A percentile compares a stretch with the other conserved stretches of the same genome.
Conservation (phyloP, 2,329 filamentous ascomycete genomes). For the Decorospora gaudefroyi region DNA sequence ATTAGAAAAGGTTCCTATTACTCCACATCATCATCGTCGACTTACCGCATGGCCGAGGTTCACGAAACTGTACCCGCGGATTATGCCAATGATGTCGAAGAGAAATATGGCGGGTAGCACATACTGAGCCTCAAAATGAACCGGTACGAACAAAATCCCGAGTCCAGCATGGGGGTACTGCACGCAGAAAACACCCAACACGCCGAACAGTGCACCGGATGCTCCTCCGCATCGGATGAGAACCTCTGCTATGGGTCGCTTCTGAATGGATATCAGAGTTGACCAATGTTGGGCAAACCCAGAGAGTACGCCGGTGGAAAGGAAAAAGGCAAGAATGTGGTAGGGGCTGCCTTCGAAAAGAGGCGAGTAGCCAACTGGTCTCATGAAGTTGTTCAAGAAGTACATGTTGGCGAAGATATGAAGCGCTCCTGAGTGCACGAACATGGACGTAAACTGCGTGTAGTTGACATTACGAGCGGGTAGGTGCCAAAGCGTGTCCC, state of each 20-base stretch:
- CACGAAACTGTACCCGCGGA: conserved; percentile 35
- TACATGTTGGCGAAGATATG: conserved; percentile 28
- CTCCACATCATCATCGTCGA: not conserved
- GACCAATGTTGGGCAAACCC: conserved; percentile 39
- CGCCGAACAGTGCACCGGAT: conserved; percentile 42
- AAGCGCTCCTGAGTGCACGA: conserved; percentile 26
- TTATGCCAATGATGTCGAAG: conserved; percentile 41
- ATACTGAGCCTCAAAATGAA: conserved; percentile 37
- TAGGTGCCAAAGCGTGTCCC: conserved; percentile 38
- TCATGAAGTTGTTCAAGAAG: conserved; percentile 39
- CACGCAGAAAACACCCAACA: conserved; percentile 39
- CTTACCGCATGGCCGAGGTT: conserved; percentile 45
- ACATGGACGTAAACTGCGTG: conserved; percentile 38
- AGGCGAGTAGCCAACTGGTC: conserved; percentile 33
- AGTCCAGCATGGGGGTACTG: conserved; percentile 38
- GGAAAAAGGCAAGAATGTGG: conserved; percentile 38
- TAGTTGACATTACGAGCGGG: conserved; percentile 38
- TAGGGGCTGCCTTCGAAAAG: conserved; percentile 40
- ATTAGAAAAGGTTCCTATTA: conserved; percentile 12
- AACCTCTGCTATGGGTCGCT: conserved; percentile 24
- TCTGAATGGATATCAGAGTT: conserved; percentile 31
- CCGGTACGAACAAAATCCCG: conserved; percentile 42
- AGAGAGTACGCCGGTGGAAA: conserved; percentile 37
- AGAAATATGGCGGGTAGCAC: conserved; percentile 40
- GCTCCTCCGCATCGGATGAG: conserved; percentile 41